A percentile compares a stretch with the other conserved stretches of the same genome.
Conservation (phyloP, 1,284 basidiomycete species). For the Grifola frondosa region DNA sequence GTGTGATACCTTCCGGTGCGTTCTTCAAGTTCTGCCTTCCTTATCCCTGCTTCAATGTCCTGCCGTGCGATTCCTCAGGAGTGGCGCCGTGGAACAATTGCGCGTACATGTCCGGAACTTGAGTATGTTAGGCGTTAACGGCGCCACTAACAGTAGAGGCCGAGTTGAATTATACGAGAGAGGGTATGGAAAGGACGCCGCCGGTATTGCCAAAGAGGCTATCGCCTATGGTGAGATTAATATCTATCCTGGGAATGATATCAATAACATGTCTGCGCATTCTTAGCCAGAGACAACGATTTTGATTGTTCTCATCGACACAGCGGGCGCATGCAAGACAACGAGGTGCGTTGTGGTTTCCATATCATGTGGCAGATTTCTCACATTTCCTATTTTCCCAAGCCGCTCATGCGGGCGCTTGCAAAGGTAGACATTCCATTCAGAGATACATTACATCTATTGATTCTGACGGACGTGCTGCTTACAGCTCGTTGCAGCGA, state of each 20-base stretch:
- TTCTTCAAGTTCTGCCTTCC: slow-evolving; percentile 9
- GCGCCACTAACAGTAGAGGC: slow-evolving; percentile 66
- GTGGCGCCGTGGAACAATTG: slow-evolving; percentile 97
- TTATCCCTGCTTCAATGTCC: slow-evolving; percentile 1
- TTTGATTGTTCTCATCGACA: slow-evolving; percentile 95
- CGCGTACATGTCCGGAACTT: slow-evolving; percentile 96
- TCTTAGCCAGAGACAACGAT: slow-evolving; percentile 74
- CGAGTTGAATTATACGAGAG: slow-evolving; percentile 92
- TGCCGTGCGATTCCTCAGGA: slow-evolving; percentile 53
- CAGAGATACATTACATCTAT: not conserved
- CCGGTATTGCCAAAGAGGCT: slow-evolving; percentile 95
- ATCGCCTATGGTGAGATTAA: slow-evolving; percentile 73
- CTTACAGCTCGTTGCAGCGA: slow-evolving; percentile 79
- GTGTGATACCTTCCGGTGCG: slow-evolving; percentile 93
- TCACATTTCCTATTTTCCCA: slow-evolving; percentile 7
- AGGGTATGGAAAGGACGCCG: slow-evolving; percentile 98
- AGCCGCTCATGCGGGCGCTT: slow-evolving; percentile 97
- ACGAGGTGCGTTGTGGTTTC: slow-evolving; percentile 65
- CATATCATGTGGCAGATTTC: not conserved
- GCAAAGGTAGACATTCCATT: slow-evolving; percentile 66
- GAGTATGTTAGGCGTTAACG: slow-evolving; percentile 79
- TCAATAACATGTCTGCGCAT: slow-evolving; percentile 1
- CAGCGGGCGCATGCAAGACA: slow-evolving; percentile 98
- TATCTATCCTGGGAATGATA: not conserved
- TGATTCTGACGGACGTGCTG: not conserved